Evolutionary conservation across 2,329 filamentous ascomycete genomes (phyloP).

Genomic region (Aspergillus hiratsukae): DNA sequence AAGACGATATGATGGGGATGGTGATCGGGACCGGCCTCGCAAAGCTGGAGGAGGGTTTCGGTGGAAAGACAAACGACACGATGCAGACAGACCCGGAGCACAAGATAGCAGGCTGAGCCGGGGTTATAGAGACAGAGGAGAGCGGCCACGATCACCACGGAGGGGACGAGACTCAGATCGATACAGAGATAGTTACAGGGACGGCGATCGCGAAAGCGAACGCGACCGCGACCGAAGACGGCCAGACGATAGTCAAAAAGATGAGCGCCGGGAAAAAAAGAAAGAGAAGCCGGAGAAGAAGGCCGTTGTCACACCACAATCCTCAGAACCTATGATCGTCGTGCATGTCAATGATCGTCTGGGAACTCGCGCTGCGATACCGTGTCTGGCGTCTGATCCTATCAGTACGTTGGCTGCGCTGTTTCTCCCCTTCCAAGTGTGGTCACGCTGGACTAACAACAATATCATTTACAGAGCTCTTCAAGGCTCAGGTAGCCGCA

Average conservation of each 20-base stretch:
- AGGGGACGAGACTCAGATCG: conserved; percentile 34
- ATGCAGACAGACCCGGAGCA: conserved; percentile 40
- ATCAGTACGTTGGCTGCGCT: conserved; percentile 49
- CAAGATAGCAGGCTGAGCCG: conserved; percentile 49
- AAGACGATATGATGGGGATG: conserved; percentile 29
- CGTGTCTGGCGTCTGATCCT: conserved; percentile 78
- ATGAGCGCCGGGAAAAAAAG: conserved; percentile 32
- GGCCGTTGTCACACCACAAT: conserved; percentile 31
- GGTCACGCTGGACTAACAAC: conserved; percentile 2
- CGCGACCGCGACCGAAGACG: conserved; percentile 21
- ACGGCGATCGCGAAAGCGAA: conserved; percentile 17
- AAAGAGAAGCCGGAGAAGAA: conserved; percentile 43
- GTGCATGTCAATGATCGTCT: conserved; percentile 93
- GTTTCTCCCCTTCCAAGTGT: background rate
- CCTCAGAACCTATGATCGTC: conserved; percentile 78
- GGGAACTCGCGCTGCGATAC: conserved; percentile 91
- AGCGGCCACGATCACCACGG: conserved; percentile 32
- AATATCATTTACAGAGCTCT: conserved; percentile 49
- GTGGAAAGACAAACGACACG: conserved; percentile 48
- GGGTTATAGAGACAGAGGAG: conserved; percentile 44
- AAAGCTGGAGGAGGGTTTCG: conserved; percentile 43
- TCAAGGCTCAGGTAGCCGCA: conserved; percentile 88
- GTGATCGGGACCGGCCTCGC: conserved; percentile 35
- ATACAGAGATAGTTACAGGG: conserved; percentile 16
- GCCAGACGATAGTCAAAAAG: conserved; percentile 18